Evolutionary conservation across 805 yeast genomes (phyloP).

Genomic region (Starmerella riodocensis): DNA sequence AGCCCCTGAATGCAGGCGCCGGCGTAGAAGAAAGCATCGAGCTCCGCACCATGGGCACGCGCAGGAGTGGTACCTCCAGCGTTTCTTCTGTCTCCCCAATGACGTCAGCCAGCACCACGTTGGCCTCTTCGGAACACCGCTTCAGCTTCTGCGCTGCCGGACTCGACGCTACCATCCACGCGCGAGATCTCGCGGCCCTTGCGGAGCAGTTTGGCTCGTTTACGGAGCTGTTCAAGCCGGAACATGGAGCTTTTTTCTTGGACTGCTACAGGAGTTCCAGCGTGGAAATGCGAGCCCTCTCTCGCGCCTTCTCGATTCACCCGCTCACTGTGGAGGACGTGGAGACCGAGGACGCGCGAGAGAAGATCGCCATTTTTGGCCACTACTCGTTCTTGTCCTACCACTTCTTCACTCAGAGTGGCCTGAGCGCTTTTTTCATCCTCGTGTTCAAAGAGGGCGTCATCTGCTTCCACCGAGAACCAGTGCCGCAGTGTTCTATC

Average conservation of each 20-base stretch:
- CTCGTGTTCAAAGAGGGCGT: constrained; percentile 49
- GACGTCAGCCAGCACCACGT: too few species aligned
- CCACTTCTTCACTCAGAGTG: constrained; percentile 63
- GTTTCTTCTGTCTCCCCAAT: too few species aligned
- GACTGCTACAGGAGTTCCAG: constrained; percentile 92
- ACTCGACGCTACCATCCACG: constrained; percentile 74
- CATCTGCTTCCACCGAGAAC: constrained; percentile 45
- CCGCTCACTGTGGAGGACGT: constrained; percentile 97
- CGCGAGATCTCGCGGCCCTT: constrained; percentile 69
- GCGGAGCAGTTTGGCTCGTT: constrained; percentile 45
- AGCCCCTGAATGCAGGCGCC: too few species aligned
- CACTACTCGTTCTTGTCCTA: constrained; percentile 89
- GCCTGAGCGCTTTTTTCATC: constrained; percentile 44
- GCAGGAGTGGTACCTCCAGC: too few species aligned
- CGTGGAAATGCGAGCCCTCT: constrained; percentile 77
- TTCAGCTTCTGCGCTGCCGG: constrained; percentile 74
- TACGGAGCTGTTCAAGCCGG: constrained; percentile 53
- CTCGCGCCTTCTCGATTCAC: constrained; percentile 91
- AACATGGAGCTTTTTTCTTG: constrained; percentile 65
- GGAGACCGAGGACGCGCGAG: constrained; percentile 90
- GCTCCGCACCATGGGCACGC: too few species aligned
- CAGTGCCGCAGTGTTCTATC: constrained; percentile 39
- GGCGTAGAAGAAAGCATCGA: too few species aligned
- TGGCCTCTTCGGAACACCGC: too few species aligned
- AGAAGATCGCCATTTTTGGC: constrained; percentile 84